Evolutionary conservation across 2,329 filamentous ascomycete genomes (phyloP), one percentile per base, ranked within the genome.

Genomic region (Trichoderma atroviride): DNA sequence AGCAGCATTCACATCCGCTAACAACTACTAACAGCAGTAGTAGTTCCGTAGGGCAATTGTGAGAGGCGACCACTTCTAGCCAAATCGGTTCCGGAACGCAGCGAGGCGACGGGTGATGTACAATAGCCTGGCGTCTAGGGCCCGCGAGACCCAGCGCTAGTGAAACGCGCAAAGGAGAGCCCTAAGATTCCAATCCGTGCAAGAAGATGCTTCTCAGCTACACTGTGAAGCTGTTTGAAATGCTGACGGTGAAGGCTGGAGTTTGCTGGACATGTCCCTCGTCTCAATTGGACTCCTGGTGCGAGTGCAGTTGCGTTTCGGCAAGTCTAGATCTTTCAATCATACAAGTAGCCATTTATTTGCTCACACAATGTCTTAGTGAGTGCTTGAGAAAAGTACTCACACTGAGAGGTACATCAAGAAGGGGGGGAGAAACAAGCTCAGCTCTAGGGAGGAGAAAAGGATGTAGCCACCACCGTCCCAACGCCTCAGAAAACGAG

Each of bases 31-130:
- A n/a, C 16, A 43, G 19, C 16, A 43, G 40, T 43, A 43, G 40
- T 50, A 50, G 22, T 24, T 50, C 47, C 47, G 47, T 50, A 50
- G 47, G 47, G 47, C 47, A 50, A 62, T 50, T 60, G 37, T 9
- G 31, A 33, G 40, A 47, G 4, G 19, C 33, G 33, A 13, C 11
- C 52, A n/a, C 22, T 14, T 16, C 56, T 40, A 62, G 43, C 43
- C 31, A 52, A 62, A 50, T 62, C 19, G 27, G 29, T 35, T 62
- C 40, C 40, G 59, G 27, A 52, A 24, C 33, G 59, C 59, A 52
- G 59, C 33, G 50, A 64, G 22, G 24, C 22, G 43, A 29, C 61
- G 61, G 61, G 61, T 64, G 61, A 64, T 64, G 61, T 50, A 63
- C 60, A 53, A 63, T 53, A 63, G 60, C 60, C n/a, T 53, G 31